Conservation (phyloP, 202 grass and related monocot species). For the Schoenoplectus tabernaemontani region DNA sequence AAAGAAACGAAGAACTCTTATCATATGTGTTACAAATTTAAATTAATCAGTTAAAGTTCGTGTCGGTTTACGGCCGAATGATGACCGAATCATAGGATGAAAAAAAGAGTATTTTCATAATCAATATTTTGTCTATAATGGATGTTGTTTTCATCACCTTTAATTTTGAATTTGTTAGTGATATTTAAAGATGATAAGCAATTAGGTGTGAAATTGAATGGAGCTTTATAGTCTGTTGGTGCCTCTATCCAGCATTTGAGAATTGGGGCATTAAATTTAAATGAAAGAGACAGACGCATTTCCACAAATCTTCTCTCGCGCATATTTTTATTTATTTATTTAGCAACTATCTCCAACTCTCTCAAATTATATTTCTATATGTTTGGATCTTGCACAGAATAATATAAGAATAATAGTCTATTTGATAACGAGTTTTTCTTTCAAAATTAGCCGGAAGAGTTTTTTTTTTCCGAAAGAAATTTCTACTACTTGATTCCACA, state of each 20-base stretch:
- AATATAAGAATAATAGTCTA: too few relatives aligned
- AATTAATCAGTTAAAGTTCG: not conserved
- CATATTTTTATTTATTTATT: too few relatives aligned
- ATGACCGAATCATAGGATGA: not conserved
- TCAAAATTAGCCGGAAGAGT: too few relatives aligned
- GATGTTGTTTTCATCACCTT: not conserved
- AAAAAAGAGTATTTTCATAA: not conserved
- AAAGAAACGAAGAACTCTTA: not conserved
- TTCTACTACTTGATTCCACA: too few relatives aligned
- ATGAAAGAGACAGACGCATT: not conserved
- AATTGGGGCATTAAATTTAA: not conserved
- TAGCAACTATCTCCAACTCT: too few relatives aligned
- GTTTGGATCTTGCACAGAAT: too few relatives aligned
- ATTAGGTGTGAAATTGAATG: conserved; percentile 21
- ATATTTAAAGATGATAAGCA: not conserved
- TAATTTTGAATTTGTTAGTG: not conserved
- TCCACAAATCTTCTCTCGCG: conserved; percentile 26
- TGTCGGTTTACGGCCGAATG: not conserved
- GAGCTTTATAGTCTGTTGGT: not conserved
- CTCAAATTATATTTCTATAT: too few relatives aligned
- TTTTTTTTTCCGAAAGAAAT: too few relatives aligned
- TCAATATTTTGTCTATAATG: not conserved
- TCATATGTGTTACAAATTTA: not conserved
- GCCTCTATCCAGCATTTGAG: not conserved
- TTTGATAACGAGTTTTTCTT: too few relatives aligned